Evolutionary conservation across 148 eudicot species (phyloP).

Genomic region (Limonium bicolor): DNA sequence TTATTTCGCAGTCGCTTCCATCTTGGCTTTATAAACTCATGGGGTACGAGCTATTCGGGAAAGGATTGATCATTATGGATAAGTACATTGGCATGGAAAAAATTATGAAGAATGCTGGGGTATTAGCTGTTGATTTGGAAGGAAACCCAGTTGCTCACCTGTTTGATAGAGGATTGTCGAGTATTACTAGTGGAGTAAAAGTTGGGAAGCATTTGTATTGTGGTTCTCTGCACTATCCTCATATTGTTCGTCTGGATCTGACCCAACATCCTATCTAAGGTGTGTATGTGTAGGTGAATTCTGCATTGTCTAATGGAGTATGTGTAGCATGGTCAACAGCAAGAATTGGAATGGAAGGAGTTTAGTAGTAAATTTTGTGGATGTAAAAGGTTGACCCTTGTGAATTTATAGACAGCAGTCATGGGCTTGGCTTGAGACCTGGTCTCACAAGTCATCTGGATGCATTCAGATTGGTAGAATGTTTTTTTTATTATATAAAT

Average conservation of each 20-base stretch:
- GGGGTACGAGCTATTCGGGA: constrained; percentile 26
- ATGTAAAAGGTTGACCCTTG: too few species aligned
- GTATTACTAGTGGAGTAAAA: constrained; percentile 24
- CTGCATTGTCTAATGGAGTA: too few species aligned
- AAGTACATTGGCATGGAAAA: constrained; percentile 22
- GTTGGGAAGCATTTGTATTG: constrained; percentile 37
- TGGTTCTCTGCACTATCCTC: constrained; percentile 26
- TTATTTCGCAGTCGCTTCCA: constrained; percentile 18
- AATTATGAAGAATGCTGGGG: constrained; percentile 35
- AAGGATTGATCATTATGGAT: constrained; percentile 23
- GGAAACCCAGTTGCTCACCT: constrained; percentile 45
- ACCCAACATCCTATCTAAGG: constrained; percentile 3
- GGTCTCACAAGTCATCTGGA: too few species aligned
- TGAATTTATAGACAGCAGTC: too few species aligned
- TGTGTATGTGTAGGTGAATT: not conserved
- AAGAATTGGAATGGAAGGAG: too few species aligned
- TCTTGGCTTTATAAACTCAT: constrained; percentile 11
- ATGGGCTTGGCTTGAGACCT: too few species aligned
- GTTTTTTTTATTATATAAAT: too few species aligned
- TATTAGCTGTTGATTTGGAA: constrained; percentile 43
- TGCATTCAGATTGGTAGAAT: too few species aligned
- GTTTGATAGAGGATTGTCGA: constrained; percentile 24
- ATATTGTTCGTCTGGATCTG: constrained; percentile 45
- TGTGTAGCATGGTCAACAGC: too few species aligned
- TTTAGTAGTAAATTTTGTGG: too few species aligned